A percentile compares a stretch with the other conserved stretches of the same genome.
These are phyloP conservation scores for Fraxinus ornus DNA, from an alignment of 305 asterid species.

Conservation along the genomic window DNA sequence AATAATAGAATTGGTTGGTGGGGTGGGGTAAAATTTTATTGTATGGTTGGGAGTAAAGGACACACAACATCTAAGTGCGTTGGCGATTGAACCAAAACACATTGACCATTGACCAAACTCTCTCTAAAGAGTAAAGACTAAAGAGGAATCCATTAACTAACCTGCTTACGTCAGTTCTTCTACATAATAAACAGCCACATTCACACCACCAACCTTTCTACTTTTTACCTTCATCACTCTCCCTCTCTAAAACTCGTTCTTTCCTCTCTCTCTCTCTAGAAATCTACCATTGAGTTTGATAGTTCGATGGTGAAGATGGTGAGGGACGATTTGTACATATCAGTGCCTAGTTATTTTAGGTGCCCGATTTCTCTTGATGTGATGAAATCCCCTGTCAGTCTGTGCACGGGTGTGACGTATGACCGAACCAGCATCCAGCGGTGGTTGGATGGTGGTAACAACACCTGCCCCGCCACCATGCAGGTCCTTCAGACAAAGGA, in stretches of 20 bases:
- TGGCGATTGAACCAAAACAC: background rate
- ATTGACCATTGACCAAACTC: constrained; percentile 19
- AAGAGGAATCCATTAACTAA: constrained; percentile 6
- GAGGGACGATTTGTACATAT: constrained; percentile 44
- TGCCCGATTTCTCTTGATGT: constrained; percentile 82
- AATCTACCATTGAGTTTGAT: background rate
- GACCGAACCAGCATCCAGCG: constrained; percentile 75
- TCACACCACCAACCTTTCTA: constrained; percentile 10
- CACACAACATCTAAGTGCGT: constrained; percentile 14
- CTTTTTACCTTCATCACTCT: constrained; percentile 10
- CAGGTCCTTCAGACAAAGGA: constrained; percentile 58
- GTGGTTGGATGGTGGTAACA: constrained; percentile 82
- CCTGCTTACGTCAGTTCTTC: constrained; percentile 9
- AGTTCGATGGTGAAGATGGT: constrained; percentile 29
- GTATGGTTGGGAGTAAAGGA: constrained; percentile 25
- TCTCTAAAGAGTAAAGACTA: background rate
- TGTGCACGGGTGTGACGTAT: constrained; percentile 84
- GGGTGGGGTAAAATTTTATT: background rate
- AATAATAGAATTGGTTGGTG: background rate
- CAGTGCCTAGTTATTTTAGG: constrained; percentile 61
- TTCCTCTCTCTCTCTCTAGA: constrained; percentile 20
- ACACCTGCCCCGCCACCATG: constrained; percentile 96
- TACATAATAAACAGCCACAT: constrained; percentile 20
- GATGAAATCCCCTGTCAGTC: constrained; percentile 82
- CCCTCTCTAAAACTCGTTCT: constrained; percentile 14